phyloP scores from a whole-genome alignment of 805 yeast species.

The Candida alai region DNA sequence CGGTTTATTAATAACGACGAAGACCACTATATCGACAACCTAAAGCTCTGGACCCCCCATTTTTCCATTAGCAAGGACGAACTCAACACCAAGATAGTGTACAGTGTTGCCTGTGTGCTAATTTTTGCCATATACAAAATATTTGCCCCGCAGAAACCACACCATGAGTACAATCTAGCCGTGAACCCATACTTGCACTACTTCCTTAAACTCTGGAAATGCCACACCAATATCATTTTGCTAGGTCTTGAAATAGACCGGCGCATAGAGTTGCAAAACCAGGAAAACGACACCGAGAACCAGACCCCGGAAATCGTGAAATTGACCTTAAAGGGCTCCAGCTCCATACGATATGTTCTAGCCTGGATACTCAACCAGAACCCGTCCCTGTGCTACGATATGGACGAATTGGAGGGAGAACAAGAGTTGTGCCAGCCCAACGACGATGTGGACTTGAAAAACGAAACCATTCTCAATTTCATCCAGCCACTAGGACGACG shows the following conservation, averaged over 20 bases:
- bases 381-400: constrained; percentile 15
- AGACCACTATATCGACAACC: constrained; percentile 20
- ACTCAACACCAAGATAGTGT: constrained; percentile 22
- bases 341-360: constrained; percentile 58
- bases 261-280: constrained; percentile 27
- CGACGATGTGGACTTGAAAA: constrained; percentile 50
- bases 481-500: constrained; percentile 66
- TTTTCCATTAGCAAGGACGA: constrained; percentile 14
- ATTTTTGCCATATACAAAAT: constrained; percentile 30
- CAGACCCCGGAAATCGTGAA: constrained; percentile 33
- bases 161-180: constrained; percentile 35
- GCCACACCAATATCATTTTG: constrained; percentile 54
- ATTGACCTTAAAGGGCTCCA: constrained; percentile 51
- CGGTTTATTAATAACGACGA: constrained; percentile 39
- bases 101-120: constrained; percentile 30
- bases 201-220: constrained; percentile 62
- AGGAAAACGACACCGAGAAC: constrained; percentile 19
- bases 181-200: constrained; percentile 61
- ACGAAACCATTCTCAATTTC: constrained; percentile 56
- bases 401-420: constrained; percentile 8
- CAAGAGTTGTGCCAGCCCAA: constrained; percentile 3
- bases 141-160: constrained; percentile 23
- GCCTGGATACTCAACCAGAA: constrained; percentile 53
- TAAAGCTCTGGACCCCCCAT: constrained; percentile 27
- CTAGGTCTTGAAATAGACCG: constrained; percentile 55